Percentiles rank a stretch among this genome's conserved stretches.
These are phyloP conservation scores for Dryas octopetala DNA, from an alignment of 306 rosid genomes.

Conservation along the genomic window DNA sequence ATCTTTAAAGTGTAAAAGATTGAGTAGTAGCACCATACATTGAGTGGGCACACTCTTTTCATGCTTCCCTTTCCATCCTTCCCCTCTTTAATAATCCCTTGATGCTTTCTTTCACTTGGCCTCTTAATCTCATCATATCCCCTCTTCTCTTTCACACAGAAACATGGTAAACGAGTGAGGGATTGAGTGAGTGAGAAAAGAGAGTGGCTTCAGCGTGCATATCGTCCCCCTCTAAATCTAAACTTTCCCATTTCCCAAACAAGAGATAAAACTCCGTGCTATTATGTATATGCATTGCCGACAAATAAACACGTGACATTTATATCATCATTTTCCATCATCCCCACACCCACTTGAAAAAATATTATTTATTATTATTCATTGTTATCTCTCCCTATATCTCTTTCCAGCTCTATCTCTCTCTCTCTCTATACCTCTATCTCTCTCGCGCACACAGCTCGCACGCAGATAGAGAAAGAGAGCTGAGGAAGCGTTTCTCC, in stretches of 20 bases:
- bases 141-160: neutral
- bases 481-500: neutral
- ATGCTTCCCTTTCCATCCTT: neutral
- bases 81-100: neutral
- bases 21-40: neutral
- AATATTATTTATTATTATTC: neutral
- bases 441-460: neutral
- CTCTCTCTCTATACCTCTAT: too few species aligned
- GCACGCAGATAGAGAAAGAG: neutral
- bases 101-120: neutral
- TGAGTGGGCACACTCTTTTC: neutral
- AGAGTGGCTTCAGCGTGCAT: neutral
- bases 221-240: too few species aligned
- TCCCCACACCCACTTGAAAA: neutral
- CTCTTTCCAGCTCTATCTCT: neutral
- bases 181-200: neutral
- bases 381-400: neutral
- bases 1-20: too few species aligned
- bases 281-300: neutral
- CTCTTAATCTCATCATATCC: neutral
- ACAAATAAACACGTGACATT: conserved; percentile 11
- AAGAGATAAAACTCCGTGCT: too few species aligned
- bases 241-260: too few species aligned
- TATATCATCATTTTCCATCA: neutral
- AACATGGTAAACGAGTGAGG: neutral